Evolutionary conservation across 176 grass and related monocot genomes (phyloP).

Genomic region (Bromus sterilis): DNA sequence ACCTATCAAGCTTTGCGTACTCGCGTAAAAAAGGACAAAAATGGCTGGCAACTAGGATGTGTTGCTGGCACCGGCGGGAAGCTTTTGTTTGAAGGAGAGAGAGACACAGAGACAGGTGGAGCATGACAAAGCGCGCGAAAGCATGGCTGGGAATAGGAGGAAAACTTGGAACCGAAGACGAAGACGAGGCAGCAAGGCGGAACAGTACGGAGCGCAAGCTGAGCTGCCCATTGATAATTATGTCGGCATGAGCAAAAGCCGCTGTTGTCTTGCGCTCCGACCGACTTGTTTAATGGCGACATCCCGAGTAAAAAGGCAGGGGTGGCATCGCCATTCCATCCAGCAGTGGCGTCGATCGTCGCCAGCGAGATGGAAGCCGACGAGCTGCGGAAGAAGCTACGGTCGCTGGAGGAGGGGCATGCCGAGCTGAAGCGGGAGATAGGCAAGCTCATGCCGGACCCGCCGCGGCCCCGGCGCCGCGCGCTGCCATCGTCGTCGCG

Average conservation of each 20-base stretch:
- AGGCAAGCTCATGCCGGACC: neutral
- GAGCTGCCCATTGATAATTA: neutral
- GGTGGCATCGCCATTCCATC: neutral
- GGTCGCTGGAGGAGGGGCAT: constrained; percentile 60
- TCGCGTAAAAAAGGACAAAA: neutral
- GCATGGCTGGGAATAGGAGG: neutral
- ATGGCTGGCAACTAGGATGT: neutral
- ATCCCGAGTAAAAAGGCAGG: no score
- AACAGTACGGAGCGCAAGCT: neutral
- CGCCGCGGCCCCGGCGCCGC: neutral
- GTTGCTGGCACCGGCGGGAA: neutral
- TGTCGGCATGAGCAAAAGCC: constrained; percentile 4
- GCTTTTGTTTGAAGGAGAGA: neutral
- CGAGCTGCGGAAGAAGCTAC: constrained; percentile 57
- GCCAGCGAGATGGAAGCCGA: constrained; percentile 36
- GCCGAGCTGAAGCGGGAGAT: constrained; percentile 10
- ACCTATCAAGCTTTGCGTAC: no score
- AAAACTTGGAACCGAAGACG: neutral
- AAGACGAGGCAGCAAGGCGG: neutral
- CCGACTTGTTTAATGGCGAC: neutral
- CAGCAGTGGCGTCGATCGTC: neutral
- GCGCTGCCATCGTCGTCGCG: constrained; percentile 12
- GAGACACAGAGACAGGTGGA: neutral
- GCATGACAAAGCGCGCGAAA: neutral
- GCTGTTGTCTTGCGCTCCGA: neutral